Base-by-base conservation (phyloP, 441 rosid species). In the Jatropha multifida region DNA sequence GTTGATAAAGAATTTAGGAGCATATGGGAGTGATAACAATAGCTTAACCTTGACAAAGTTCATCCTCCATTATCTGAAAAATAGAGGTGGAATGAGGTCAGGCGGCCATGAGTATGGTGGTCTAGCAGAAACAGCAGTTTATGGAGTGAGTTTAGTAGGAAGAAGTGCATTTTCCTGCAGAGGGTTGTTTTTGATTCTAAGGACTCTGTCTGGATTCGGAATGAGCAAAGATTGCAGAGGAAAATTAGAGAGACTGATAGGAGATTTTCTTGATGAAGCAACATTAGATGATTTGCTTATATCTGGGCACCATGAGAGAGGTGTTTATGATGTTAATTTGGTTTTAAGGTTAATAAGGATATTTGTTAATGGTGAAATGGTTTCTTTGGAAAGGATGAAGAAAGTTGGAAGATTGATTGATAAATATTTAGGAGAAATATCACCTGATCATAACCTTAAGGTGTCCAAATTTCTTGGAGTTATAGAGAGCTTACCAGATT, bases 401-500 rank as follows among this genome's bases (percentile, higher is more conserved):
- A 86, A 79, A 58, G 80, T 88, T 37, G 96, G 89, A 20, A 85
- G 84, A 76, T 74, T 92, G 79, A 82, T 87, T 51, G 96, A 92
- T 40, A 77, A 86, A 78, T 92, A 90, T 71, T 66, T 92, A 71
- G 81, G 86, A 63, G 97, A 92, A 79, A 88, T 90, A 72, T 88
- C 93, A 37, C 97, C 96, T 18, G 96, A 92, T 76, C 94, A 85
- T 56, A 90, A 85, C 75, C 85, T 90, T 8, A 85, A 84, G 79
- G 78, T 82, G 56, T 85, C 92, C 6, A 90, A 86, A 81, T 87
- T 92, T 74, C 87, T 92, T 64, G 81, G 84, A 20, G 91, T 89
- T 80, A 93, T 88, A 20, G 90, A 89, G 83, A 87, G 88, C 81
- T 85, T 90, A 76, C 97, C 97, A 13, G 91, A 88, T 77, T 75